A percentile compares a stretch with the other conserved stretches of the same genome.
Conservation (phyloP, 331 rosid species). For the Spiraea crenata region DNA sequence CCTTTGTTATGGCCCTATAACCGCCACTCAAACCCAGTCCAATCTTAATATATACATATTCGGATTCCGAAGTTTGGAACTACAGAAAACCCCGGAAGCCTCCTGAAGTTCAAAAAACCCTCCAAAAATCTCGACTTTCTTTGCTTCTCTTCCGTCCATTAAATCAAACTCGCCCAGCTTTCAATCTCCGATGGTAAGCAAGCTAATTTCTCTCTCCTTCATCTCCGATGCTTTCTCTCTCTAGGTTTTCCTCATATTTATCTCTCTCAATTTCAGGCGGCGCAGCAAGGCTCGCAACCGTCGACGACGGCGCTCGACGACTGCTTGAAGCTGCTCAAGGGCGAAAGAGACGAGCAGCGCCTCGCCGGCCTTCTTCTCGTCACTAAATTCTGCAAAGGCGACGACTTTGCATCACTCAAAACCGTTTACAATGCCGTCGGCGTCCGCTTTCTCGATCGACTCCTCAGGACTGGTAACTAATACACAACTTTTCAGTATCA, state of each 20-base stretch:
- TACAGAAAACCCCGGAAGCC: neutral
- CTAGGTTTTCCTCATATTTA: neutral
- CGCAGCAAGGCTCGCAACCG: slow-evolving; percentile 35
- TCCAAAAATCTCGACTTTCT: slow-evolving; percentile 12
- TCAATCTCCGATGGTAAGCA: slow-evolving; percentile 9
- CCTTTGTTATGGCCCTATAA: no score
- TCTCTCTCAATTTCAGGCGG: slow-evolving; percentile 37
- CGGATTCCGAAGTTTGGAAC: no score
- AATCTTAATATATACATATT: no score
- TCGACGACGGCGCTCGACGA: slow-evolving; percentile 60
- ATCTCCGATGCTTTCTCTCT: neutral
- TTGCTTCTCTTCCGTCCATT: neutral
- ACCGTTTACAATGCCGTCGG: slow-evolving; percentile 78
- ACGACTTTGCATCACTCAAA: slow-evolving; percentile 55
- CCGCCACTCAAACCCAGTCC: no score
- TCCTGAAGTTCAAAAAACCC: slow-evolving; percentile 30
- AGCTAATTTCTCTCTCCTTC: neutral
- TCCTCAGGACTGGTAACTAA: slow-evolving; percentile 63
- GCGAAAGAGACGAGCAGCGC: slow-evolving; percentile 86
- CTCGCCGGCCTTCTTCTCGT: slow-evolving; percentile 88
- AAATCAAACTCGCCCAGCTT: neutral
- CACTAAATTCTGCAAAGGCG: slow-evolving; percentile 73
- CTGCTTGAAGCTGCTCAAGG: slow-evolving; percentile 83
- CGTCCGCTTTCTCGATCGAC: slow-evolving; percentile 67
- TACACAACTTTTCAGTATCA: neutral